Base-by-base conservation (phyloP, 106 monocot genomes). In the Dendrobium huoshanense region DNA sequence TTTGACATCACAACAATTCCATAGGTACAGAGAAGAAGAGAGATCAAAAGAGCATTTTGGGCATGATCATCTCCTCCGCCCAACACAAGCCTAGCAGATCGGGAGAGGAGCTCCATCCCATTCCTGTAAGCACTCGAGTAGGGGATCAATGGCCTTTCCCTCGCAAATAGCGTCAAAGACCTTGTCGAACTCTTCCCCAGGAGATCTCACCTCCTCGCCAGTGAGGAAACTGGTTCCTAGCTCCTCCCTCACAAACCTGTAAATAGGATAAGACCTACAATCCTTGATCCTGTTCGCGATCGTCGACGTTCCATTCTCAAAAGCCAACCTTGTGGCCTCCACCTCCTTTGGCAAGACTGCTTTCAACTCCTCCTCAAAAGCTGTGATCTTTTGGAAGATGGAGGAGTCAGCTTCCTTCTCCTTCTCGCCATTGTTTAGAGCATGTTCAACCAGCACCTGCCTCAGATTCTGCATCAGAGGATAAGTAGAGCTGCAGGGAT, bases 401-500 rank as follows among this genome's bases (percentile, higher is more conserved):
- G 84, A 79, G 37, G 73, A 79, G 22, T 29, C 51, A 9, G 41
- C 37, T 11, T 79, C 61, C 79, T 61, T 79, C 77, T 85, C 81
- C 81, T 85, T 81, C 77, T 85, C 85, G 2, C 77, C 80, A 70
- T 85, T 85, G 58, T 17, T 43, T 25, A 85, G 68, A 2, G 85
- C 85, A 16, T 85, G 85, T 8, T 85, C 81, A 1, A 85, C 85
- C 16, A 85, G 73, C 27, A 81, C 85, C 58, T 85, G 85, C 78
- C 85, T 81, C 45, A 85, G 85, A 68, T 78, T 81, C 78, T 85
- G 85, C 85, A 85, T 85, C 78, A 85, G 31, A 17, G 85, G 78
- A 45, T 85, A 85, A 1, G 77, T 74, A 4, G 49, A 15, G 72
- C 78, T 85, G 81, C 85, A 85, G 15, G 85, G 81, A 31, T 85